Base-by-base conservation (phyloP, 129 eudicot species). In the Glebionis coronaria region DNA sequence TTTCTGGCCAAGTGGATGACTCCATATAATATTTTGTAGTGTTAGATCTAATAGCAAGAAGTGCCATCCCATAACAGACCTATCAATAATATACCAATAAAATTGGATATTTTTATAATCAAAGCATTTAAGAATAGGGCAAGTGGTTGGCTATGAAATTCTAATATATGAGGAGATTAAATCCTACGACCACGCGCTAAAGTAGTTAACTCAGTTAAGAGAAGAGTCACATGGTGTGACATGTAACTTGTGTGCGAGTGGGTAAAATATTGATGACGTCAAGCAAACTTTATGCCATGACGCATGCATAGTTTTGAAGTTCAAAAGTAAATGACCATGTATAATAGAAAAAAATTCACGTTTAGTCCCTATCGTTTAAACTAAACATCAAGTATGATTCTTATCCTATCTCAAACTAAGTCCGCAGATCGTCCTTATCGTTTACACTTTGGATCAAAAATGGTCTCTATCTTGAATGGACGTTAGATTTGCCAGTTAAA, bases 1-100 rank as follows among this genome's bases (percentile, higher is more conserved):
- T 80, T 15, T 71, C 73, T 13, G 76, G 72, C 75, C 71, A 60
- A 55, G 82, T 60, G 18, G 77, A 76, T 14, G 65, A 58, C 68
- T 68, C 84, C 84, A 83, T 82, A 29, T 3, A 11, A 4, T 62
- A 19, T 15, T 12, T 28, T 35, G 61, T 67, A 52, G 15, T 52
- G 21, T 74, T 35, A 52, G 70, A 61, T 61, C 69, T 73, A 69
- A 40, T 12, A 18, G 35, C 56, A 52, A 62, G 28, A 2, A 68
- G 35, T 40, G 12, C 28, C 15, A 65, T 28, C 38, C 67, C 16
- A 21, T 7, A 25, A 16, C 55, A 21, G 63, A 11, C 11, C 42
- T 38, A 61, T 68, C 63, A 50, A 67, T 53, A 67, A 73, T 75
- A 75, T 74, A 66, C 60, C n/a, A 8, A 16, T 45, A 13, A 16